Evolutionary conservation across 495 filamentous ascomycete species (phyloP), one percentile per base, ranked within the genome.

Genomic region (Aspergillus baeticus): DNA sequence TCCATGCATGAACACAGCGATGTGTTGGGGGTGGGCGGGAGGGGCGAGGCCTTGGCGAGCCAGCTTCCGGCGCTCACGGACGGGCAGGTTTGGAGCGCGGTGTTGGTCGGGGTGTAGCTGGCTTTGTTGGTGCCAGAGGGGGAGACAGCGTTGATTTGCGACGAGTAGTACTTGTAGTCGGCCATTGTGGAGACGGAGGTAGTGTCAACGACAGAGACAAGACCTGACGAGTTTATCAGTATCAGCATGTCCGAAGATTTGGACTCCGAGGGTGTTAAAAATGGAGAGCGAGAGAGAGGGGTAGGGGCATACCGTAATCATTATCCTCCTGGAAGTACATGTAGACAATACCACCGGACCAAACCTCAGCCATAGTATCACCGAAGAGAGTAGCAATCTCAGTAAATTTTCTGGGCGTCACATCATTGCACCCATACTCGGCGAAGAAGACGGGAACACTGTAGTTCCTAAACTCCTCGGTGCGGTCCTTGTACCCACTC

Each of bases 241-340:
- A n/a, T n/a, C n/a, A n/a, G n/a, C n/a, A n/a, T n/a, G n/a, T n/a
- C n/a, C n/a, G n/a, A n/a, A n/a, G n/a, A n/a, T n/a, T n/a, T n/a
- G n/a, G n/a, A n/a, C n/a, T n/a, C n/a, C n/a, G n/a, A n/a, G n/a
- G n/a, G n/a, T n/a, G n/a, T n/a, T n/a, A n/a, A n/a, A n/a, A n/a
- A n/a, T n/a, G n/a, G n/a, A n/a, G n/a, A n/a, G n/a, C n/a, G n/a
- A n/a, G n/a, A n/a, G 10, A 23, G 29, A 41, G 50, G 14, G 15
- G 20, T 10, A 23, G 41, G 29, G 21, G 48, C 79, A 56, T 74
- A 87, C 92, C 94, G 65, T 89, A 98, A 69, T 96, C 75, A 72
- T 98, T 98, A 17, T 77, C 77, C 66, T 96, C 91, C 69, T 98
- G 77, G 79, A 92, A 92, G 77, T 94, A 98, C 92, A 95, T 95